Base-by-base conservation (phyloP, 257 asterid species). In the Prunella vulgaris region DNA sequence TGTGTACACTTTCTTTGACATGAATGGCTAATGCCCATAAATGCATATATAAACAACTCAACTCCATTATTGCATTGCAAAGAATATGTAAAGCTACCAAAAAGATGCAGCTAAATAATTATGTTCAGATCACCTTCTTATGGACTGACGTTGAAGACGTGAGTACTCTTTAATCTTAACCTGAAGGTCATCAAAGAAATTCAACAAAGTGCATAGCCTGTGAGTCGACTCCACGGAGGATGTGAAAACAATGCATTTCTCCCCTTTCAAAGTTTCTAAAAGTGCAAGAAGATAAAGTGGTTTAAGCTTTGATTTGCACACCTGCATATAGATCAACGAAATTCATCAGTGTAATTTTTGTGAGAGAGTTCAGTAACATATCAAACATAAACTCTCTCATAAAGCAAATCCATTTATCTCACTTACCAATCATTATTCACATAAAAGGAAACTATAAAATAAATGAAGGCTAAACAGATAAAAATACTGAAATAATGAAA, bases 181-280 rank as follows among this genome's bases (percentile, higher is more conserved):
- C 76, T 84, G 75, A 68, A 84, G 79, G 81, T 80, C 85, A 57
- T 68, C 86, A 67, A 90, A 86, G 74, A 78, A 88, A 69, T 83
- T 86, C 62, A 93, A 81, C 67, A 86, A 75, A 49, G 85, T 81
- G 81, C 95, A 86, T 64, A 93, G 75, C 54, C 96, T 83, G 80
- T 88, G 97, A 74, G 95, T 85, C 51, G 93, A 84, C 80, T 90
- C 96, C 24, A 93, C 93, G 1, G 98, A 93, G 67, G 92, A 82
- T 48, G 97, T 90, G 89, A 93, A 90, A 78, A 93, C 88, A 71
- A 93, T 93, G 75, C 90, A 81, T 77, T 93, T 90, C 76, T 93
- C 93, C 74, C 84, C 86, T 75, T 75, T 83, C 82, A 93, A 69
- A 64, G 76, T 78, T 79, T 83, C 85, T 79, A 93, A 82, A 30